These are phyloP conservation scores for Claviceps maximensis DNA, from an alignment of 2,329 filamentous ascomycete genomes.

Conservation along the genomic window DNA sequence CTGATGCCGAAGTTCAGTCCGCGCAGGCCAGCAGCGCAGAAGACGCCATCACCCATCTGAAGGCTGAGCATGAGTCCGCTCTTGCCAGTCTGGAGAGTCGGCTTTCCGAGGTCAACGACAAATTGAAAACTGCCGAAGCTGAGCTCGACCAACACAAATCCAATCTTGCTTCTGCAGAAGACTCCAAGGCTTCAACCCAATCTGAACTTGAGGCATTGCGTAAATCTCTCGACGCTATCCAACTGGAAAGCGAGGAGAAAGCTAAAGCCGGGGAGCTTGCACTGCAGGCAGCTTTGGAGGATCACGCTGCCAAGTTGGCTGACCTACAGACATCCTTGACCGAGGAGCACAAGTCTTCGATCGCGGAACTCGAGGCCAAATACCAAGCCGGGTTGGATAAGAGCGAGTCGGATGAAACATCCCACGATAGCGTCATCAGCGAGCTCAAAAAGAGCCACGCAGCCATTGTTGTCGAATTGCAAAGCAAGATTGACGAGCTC, in stretches of 20 bases:
- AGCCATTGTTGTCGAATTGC: constrained; percentile 31
- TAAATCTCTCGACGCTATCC: constrained; percentile 32
- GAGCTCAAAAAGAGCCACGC: constrained; percentile 40
- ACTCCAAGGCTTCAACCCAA: constrained; percentile 35
- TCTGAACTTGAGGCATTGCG: constrained; percentile 35
- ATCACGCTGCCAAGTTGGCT: constrained; percentile 36
- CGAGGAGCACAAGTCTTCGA: constrained; percentile 33
- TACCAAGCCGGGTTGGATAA: constrained; percentile 37
- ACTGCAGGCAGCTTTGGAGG: constrained; percentile 26
- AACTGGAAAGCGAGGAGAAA: constrained; percentile 22
- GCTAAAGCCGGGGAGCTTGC: constrained; percentile 19
- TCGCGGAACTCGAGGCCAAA: constrained; percentile 39
- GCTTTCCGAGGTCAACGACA: constrained; percentile 34
- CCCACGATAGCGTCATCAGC: constrained; percentile 34
- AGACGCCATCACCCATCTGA: constrained; percentile 30
- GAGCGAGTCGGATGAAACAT: constrained; percentile 29
- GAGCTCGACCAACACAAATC: constrained; percentile 37
- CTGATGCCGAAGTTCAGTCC: constrained; percentile 27
- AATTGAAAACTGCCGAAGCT: constrained; percentile 36
- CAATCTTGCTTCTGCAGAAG: constrained; percentile 34
- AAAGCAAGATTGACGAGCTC: constrained; percentile 42
- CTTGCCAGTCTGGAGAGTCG: constrained; percentile 33
- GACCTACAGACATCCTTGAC: constrained; percentile 35
- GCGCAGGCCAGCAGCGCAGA: constrained; percentile 26
- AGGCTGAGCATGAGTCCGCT: constrained; percentile 35